A percentile compares a stretch with the other conserved stretches of the same genome.
phyloP scores from a whole-genome alignment of 1,139 yeast species.

The Pichia sp. region DNA sequence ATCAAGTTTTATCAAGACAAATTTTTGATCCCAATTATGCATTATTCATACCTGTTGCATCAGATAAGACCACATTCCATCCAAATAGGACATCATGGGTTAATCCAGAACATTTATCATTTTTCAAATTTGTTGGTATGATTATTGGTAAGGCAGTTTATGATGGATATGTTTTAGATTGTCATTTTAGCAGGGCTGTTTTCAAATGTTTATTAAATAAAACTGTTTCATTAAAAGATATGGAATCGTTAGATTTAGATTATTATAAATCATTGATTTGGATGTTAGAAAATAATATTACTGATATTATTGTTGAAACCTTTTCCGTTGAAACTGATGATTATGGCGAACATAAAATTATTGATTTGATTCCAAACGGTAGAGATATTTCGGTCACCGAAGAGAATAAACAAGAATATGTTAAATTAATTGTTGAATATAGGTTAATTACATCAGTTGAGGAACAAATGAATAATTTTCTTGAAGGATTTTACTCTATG shows the following conservation, averaged over 20 bases:
- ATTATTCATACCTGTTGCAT: slow-evolving; percentile 81
- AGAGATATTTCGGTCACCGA: slow-evolving; percentile 82
- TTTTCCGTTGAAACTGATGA: slow-evolving; percentile 92
- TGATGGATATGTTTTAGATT: slow-evolving; percentile 82
- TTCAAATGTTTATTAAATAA: slow-evolving; percentile 81
- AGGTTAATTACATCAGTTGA: slow-evolving; percentile 75
- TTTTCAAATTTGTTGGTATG: slow-evolving; percentile 91
- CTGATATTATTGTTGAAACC: slow-evolving; percentile 94
- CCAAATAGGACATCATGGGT: slow-evolving; percentile 91
- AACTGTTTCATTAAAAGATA: slow-evolving; percentile 80
- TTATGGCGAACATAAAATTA: slow-evolving; percentile 70
- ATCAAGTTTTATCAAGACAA: slow-evolving; percentile 86
- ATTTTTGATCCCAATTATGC: slow-evolving; percentile 98
- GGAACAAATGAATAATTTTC: slow-evolving; percentile 82
- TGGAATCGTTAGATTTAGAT: slow-evolving; percentile 91
- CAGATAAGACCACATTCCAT: slow-evolving; percentile 91
- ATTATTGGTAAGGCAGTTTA: slow-evolving; percentile 91
- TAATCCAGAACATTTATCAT: slow-evolving; percentile 87
- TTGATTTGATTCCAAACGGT: slow-evolving; percentile 68
- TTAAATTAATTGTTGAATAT: slow-evolving; percentile 77
- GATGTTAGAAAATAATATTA: slow-evolving; percentile 96
- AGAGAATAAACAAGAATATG: slow-evolving; percentile 86
- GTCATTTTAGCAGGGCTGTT: slow-evolving; percentile 93
- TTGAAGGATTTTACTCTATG: slow-evolving; percentile 84
- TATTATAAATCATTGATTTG: slow-evolving; percentile 88